Conservation (phyloP, 257 asterid species). For the Solanum peruvianum region DNA sequence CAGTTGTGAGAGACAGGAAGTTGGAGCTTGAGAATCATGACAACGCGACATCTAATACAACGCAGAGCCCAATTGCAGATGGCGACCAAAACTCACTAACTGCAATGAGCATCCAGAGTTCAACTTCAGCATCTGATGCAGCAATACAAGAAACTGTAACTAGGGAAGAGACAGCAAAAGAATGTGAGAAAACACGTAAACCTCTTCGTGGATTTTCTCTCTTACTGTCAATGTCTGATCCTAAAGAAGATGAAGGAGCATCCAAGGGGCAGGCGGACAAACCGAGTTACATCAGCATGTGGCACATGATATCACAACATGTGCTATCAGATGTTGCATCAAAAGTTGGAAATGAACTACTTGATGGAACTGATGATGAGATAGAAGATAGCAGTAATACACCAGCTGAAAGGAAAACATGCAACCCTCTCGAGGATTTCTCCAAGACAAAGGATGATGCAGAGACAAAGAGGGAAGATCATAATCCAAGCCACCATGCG, state of each 20-base stretch:
- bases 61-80: background rate
- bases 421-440: background rate
- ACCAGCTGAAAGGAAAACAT: background rate
- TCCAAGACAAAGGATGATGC: background rate
- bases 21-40: background rate
- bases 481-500: conserved; percentile 1
- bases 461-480: background rate
- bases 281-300: conserved; percentile 46
- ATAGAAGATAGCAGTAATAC: conserved; percentile 13
- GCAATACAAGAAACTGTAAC: background rate
- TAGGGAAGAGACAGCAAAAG: background rate
- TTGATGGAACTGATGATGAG: conserved; percentile 60
- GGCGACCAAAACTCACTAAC: background rate
- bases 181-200: background rate
- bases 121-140: background rate
- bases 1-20: background rate
- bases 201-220: background rate
- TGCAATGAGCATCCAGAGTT: background rate
- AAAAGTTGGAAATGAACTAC: conserved; percentile 57
- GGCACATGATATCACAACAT: conserved; percentile 93
- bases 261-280: conserved; percentile 14
- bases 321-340: conserved; percentile 64
- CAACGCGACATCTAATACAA: background rate
- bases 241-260: conserved; percentile 4
- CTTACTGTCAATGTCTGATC: background rate